Percentiles rank a stretch among this genome's conserved stretches.
These are phyloP conservation scores for Populus nigra DNA, from an alignment of 345 rosid genomes.

Conservation along the genomic window DNA sequence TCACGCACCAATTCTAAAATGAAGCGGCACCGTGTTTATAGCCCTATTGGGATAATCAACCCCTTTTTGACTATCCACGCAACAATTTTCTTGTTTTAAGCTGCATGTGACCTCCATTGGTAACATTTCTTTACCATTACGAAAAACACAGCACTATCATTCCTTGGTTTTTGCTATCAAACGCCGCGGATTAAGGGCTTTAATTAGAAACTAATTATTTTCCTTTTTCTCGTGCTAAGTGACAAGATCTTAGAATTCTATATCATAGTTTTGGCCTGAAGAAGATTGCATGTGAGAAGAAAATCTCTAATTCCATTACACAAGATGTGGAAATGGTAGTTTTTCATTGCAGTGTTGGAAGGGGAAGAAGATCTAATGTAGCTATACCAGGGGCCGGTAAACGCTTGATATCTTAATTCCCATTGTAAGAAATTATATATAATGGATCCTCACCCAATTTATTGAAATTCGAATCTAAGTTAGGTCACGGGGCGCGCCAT, in stretches of 20 bases:
- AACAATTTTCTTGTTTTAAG: slow-evolving; percentile 3
- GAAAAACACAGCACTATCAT: neutral
- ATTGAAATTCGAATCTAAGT: neutral
- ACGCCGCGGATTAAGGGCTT: neutral
- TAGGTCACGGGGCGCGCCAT: neutral
- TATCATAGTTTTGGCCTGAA: neutral
- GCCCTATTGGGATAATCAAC: slow-evolving; percentile 2
- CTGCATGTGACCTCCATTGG: neutral
- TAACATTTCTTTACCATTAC: neutral
- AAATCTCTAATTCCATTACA: no score
- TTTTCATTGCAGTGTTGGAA: neutral
- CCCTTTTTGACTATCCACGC: neutral
- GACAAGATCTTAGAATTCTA: neutral
- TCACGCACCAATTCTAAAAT: neutral
- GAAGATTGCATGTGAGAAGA: neutral
- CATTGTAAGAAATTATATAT: neutral
- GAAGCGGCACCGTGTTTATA: neutral
- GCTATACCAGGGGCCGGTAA: neutral
- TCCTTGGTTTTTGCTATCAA: neutral
- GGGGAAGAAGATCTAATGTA: neutral
- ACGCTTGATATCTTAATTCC: neutral
- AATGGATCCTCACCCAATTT: neutral
- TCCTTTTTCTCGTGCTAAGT: neutral
- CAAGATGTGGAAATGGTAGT: neutral
- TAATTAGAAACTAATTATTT: neutral